phyloP scores from a whole-genome alignment of 192 early-diverging fungal genomes.

The Dissophora ornata region DNA sequence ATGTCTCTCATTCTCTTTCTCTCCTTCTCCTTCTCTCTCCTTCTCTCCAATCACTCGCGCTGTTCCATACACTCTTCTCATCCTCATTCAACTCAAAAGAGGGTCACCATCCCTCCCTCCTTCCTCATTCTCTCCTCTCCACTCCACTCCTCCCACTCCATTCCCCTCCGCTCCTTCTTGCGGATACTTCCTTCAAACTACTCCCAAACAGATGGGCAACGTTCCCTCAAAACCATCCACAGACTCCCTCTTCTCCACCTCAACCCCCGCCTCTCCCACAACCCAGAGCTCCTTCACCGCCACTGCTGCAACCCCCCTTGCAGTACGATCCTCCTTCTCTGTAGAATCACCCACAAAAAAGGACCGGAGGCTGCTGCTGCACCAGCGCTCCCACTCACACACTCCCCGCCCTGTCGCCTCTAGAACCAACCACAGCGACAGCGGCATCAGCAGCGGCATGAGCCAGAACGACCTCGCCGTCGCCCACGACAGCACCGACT shows the following conservation, averaged over 20 bases:
- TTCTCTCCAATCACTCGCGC: not conserved
- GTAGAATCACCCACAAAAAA: constrained; percentile 3
- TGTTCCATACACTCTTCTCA: not conserved
- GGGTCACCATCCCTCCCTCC: not conserved
- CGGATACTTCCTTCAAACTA: constrained; percentile 3
- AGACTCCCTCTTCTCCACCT: not conserved
- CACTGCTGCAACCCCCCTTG: not conserved
- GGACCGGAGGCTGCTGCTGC: not conserved
- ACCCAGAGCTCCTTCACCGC: not conserved
- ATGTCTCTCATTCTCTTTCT: not conserved
- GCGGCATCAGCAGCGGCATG: constrained; percentile 8
- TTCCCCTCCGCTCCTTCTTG: not conserved
- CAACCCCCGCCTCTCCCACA: not conserved
- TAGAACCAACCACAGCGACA: constrained; percentile 21
- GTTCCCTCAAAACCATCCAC: constrained; percentile 27
- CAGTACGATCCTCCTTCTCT: constrained; percentile 17
- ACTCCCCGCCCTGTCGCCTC: not conserved
- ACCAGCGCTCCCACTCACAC: not conserved
- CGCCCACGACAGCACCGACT: not conserved
- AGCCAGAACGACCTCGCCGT: constrained; percentile 9
- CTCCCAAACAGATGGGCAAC: constrained; percentile 36
- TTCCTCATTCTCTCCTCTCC: not conserved
- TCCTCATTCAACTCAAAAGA: no score
- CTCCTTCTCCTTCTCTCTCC: not conserved
- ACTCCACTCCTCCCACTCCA: not conserved